Conservation (phyloP, 2,329 filamentous ascomycete genomes). For the Sarocladiaceae sp. region DNA sequence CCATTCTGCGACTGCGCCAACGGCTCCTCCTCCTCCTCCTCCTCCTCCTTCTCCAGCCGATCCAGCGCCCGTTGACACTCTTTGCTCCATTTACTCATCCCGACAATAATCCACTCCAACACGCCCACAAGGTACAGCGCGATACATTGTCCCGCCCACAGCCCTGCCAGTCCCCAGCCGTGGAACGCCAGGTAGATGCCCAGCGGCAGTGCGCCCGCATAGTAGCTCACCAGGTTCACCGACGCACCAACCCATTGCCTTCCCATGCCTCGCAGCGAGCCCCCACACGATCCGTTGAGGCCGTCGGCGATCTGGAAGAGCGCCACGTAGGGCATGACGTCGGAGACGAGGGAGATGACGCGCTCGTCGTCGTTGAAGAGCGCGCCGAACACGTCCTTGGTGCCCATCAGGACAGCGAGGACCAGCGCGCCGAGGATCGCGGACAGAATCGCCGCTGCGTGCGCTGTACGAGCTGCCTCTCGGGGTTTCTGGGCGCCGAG, state of each 20-base stretch:
- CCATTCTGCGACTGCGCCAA: neutral
- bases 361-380: constrained; percentile 74
- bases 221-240: constrained; percentile 80
- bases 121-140: constrained; percentile 74
- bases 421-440: constrained; percentile 63
- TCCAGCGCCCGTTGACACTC: constrained; percentile 21
- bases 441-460: constrained; percentile 67
- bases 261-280: constrained; percentile 76
- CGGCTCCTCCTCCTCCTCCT: constrained; percentile 6
- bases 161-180: constrained; percentile 71
- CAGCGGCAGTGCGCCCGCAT: constrained; percentile 71
- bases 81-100: constrained; percentile 65
- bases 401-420: constrained; percentile 61
- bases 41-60: constrained; percentile 18
- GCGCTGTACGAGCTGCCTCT: constrained; percentile 66
- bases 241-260: constrained; percentile 76
- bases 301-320: constrained; percentile 89
- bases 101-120: constrained; percentile 74
- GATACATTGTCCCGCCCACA: constrained; percentile 81
- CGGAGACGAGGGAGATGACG: constrained; percentile 65
- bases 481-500: constrained; percentile 61
- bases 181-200: constrained; percentile 82
- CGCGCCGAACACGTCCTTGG: constrained; percentile 65
- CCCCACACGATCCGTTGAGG: constrained; percentile 77
- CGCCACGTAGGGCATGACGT: constrained; percentile 80